Evolutionary conservation across 2,329 filamentous ascomycete species (phyloP).

Genomic region (Macrophomina pseudophaseolina): DNA sequence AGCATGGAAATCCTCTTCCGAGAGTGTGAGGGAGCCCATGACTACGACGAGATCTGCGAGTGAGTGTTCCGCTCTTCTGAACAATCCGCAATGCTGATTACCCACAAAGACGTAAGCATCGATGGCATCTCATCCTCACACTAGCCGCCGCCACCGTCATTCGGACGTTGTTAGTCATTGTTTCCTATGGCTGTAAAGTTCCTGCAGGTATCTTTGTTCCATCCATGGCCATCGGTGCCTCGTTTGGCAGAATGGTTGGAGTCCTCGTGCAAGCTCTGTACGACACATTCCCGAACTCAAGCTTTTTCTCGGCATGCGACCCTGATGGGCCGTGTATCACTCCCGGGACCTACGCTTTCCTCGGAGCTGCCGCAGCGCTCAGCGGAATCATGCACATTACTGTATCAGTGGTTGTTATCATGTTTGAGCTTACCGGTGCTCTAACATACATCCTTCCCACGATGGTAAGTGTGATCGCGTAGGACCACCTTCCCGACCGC

Average conservation of each 20-base stretch:
- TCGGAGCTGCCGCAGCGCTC: slow-evolving; percentile 88
- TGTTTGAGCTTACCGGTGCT: slow-evolving; percentile 98
- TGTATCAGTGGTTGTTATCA: slow-evolving; percentile 95
- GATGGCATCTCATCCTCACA: slow-evolving; percentile 78
- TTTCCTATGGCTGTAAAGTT: slow-evolving; percentile 97
- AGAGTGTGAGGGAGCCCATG: slow-evolving; percentile 87
- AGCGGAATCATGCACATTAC: slow-evolving; percentile 99
- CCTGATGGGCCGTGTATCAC: slow-evolving; percentile 96
- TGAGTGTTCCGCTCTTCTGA: slow-evolving; percentile 44
- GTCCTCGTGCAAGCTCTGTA: slow-evolving; percentile 91
- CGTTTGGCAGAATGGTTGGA: slow-evolving; percentile 91
- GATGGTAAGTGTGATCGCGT: slow-evolving; percentile 63
- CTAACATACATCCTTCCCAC: slow-evolving; percentile 96
- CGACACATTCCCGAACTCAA: slow-evolving; percentile 78
- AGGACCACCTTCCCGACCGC: neutral
- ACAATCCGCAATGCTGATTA: slow-evolving; percentile 35
- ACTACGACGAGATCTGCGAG: slow-evolving; percentile 90
- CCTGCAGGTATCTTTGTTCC: slow-evolving; percentile 98
- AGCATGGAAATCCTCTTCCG: slow-evolving; percentile 98
- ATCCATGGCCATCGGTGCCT: slow-evolving; percentile 95
- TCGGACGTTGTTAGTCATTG: slow-evolving; percentile 83
- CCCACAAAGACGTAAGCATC: slow-evolving; percentile 60
- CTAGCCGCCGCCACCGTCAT: slow-evolving; percentile 80
- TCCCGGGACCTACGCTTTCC: slow-evolving; percentile 93
- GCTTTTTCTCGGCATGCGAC: slow-evolving; percentile 86